Evolutionary conservation across 305 asterid species (phyloP).

Genomic region (Euphrasia arctica): DNA sequence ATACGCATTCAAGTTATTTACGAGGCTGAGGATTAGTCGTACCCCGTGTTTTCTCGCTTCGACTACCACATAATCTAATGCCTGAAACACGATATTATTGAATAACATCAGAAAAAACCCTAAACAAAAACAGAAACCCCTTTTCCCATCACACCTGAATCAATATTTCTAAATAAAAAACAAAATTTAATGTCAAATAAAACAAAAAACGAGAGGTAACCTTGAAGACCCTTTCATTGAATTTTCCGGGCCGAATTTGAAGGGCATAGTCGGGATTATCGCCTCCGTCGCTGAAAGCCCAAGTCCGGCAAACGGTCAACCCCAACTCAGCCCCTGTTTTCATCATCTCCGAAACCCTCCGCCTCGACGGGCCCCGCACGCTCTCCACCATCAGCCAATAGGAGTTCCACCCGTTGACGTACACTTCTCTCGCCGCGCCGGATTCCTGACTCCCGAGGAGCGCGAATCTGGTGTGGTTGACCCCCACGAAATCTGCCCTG

Average conservation of each 20-base stretch:
- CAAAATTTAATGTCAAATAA: too few relatives aligned
- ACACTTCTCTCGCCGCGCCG: constrained; percentile 22
- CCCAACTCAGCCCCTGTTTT: constrained; percentile 49
- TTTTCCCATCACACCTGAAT: background rate
- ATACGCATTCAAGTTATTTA: constrained; percentile 54
- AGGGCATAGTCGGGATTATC: constrained; percentile 32
- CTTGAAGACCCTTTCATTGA: constrained; percentile 49
- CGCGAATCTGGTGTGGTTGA: constrained; percentile 53
- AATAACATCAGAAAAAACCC: background rate
- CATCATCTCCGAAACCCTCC: constrained; percentile 50
- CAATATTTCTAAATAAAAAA: background rate
- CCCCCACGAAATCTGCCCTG: constrained; percentile 45
- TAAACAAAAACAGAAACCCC: background rate
- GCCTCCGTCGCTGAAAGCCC: constrained; percentile 63
- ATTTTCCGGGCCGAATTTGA: constrained; percentile 45
- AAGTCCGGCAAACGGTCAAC: constrained; percentile 54
- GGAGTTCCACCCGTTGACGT: constrained; percentile 68
- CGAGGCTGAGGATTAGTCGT: constrained; percentile 53
- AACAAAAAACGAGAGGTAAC: constrained; percentile 15
- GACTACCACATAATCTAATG: constrained; percentile 50
- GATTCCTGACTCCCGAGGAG: constrained; percentile 21
- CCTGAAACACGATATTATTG: constrained; percentile 31
- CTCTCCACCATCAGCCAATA: constrained; percentile 64
- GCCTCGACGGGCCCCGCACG: constrained; percentile 32
- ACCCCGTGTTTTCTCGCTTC: constrained; percentile 51